Evolutionary conservation across 805 yeast species (phyloP), one percentile per base, ranked within the genome.

Genomic region (Candida yuanshanica): DNA sequence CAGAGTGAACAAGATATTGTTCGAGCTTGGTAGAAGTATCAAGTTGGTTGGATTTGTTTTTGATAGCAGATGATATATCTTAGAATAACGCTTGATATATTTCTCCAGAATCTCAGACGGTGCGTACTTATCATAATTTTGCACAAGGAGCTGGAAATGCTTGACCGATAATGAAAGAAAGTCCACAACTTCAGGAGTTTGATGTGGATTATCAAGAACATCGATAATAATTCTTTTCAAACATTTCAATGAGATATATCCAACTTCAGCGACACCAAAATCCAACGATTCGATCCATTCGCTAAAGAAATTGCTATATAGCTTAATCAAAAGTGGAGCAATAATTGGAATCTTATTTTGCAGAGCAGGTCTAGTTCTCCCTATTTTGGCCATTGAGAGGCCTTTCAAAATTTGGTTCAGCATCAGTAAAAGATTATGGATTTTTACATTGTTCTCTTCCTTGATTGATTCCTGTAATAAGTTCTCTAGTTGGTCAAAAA

Each of bases 371-470:
- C 85, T 74, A 3, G 91, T 78, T 46, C 87, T 74, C 7, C 98
- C 98, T 26, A 91, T 85, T 50, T 90, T 70, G 1, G 90, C 89
- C 41, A 82, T 66, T 1, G 90, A 72, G 20, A 91, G 62, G 4
- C 75, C 69, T 60, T 93, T 93, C 47, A 90, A 70, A 4, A 86
- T 70, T 58, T 89, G 95, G 59, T 87, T 87, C 40, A 86, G 57
- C 14, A 86, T 79, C 14, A 79, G 63, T 43, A 89, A 66, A 11
- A 78, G 52, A 53, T 88, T 86, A 56, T 78, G 77, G 9, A 83
- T 62, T 32, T 77, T 70, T 4, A 79, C 66, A 32, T 78, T 59
- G 46, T 78, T 73, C 20, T 63, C 66, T 34, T 63, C 60, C 21
- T 65, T 60, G 12, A 69, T 68, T 14, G 70, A 70, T 11, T 66